These are phyloP conservation scores for Lachancea waltii DNA, from an alignment of 805 yeast genomes.

Conservation along the genomic window DNA sequence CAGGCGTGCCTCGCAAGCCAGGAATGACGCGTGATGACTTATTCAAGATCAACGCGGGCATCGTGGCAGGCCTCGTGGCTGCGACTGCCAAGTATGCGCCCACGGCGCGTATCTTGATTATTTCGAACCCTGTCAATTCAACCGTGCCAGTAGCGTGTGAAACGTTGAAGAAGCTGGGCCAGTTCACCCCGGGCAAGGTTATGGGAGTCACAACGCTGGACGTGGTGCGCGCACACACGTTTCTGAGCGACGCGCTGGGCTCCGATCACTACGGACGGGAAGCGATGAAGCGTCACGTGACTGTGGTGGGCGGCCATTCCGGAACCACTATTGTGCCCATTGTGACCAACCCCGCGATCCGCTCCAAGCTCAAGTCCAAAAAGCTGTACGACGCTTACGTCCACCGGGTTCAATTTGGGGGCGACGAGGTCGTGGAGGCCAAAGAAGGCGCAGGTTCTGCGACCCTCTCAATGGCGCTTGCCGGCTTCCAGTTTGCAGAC, in stretches of 20 bases:
- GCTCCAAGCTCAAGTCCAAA: slow-evolving; percentile 35
- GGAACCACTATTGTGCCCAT: slow-evolving; percentile 79
- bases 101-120: slow-evolving; percentile 57
- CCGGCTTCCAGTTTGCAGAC: slow-evolving; percentile 71
- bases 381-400: slow-evolving; percentile 52
- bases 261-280: slow-evolving; percentile 10
- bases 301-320: slow-evolving; percentile 84
- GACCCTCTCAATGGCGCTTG: slow-evolving; percentile 80
- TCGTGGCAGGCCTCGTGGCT: slow-evolving; percentile 69
- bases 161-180: slow-evolving; percentile 64
- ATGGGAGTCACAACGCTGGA: slow-evolving; percentile 83
- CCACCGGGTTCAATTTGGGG: slow-evolving; percentile 79
- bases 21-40: slow-evolving; percentile 86
- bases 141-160: slow-evolving; percentile 81
- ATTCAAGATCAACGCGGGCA: slow-evolving; percentile 77
- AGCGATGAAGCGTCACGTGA: slow-evolving; percentile 51
- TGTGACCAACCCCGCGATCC: slow-evolving; percentile 48
- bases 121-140: slow-evolving; percentile 80
- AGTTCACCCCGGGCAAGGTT: slow-evolving; percentile 66
- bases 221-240: slow-evolving; percentile 69
- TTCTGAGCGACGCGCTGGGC: slow-evolving; percentile 35
- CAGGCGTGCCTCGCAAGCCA: slow-evolving; percentile 86
- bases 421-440: slow-evolving; percentile 84
- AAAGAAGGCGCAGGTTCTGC: slow-evolving; percentile 82
- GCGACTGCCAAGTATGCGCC: slow-evolving; percentile 63